A percentile compares a stretch with the other conserved stretches of the same genome.
phyloP scores from a whole-genome alignment of 257 asterid genomes.

The Lithospermum erythrorhizon region DNA sequence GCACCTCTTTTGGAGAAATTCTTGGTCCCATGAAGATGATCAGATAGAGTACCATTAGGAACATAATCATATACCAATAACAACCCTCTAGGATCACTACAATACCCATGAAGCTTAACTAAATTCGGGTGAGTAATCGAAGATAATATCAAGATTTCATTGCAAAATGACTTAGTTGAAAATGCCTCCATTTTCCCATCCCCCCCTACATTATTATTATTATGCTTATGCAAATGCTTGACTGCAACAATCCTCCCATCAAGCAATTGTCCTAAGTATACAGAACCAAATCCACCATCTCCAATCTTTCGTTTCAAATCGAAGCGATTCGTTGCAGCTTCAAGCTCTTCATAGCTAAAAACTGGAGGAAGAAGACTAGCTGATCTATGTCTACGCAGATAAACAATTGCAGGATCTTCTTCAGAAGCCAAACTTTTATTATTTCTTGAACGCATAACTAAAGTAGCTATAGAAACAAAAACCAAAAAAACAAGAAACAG shows the following conservation, averaged over 20 bases:
- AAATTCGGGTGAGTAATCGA: slow-evolving; percentile 70
- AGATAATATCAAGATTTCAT: slow-evolving; percentile 77
- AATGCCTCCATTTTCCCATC: slow-evolving; percentile 33
- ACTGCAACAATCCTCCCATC: slow-evolving; percentile 74
- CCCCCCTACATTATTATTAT: slow-evolving; percentile 20
- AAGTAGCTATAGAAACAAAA: slow-evolving; percentile 31
- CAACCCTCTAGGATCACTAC: slow-evolving; percentile 93
- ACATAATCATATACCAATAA: slow-evolving; percentile 78
- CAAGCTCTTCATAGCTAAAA: slow-evolving; percentile 82
- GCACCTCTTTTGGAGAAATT: slow-evolving; percentile 26
- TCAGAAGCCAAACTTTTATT: slow-evolving; percentile 25
- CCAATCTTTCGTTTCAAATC: slow-evolving; percentile 80
- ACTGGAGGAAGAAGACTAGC: slow-evolving; percentile 83
- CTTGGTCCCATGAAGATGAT: slow-evolving; percentile 71
- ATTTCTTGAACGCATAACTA: slow-evolving; percentile 29
- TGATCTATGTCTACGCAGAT: slow-evolving; percentile 75
- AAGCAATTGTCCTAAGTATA: slow-evolving; percentile 62
- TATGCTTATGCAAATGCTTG: slow-evolving; percentile 69
- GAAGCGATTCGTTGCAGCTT: slow-evolving; percentile 58
- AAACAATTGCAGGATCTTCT: slow-evolving; percentile 69
- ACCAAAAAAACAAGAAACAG: slow-evolving; percentile 43
- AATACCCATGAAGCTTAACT: slow-evolving; percentile 84
- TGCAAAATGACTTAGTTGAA: slow-evolving; percentile 74
- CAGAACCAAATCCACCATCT: slow-evolving; percentile 93
- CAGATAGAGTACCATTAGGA: slow-evolving; percentile 79